Percentiles rank a stretch among this genome's conserved stretches.
Conservation (phyloP, 441 rosid genomes). For the Euphorbia schlechtendalii region DNA sequence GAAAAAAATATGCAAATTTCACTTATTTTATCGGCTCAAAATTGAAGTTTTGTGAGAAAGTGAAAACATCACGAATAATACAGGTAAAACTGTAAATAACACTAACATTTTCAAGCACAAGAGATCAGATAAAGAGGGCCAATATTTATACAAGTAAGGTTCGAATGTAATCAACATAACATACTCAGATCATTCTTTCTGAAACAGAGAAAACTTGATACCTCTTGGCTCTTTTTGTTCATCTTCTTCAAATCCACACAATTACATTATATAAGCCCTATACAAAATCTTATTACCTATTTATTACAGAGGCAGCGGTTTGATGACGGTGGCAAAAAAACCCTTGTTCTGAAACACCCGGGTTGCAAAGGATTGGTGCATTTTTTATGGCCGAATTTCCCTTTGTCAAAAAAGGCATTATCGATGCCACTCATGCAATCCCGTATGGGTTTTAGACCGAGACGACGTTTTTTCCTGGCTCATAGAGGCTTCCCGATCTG, state of each 20-base stretch:
- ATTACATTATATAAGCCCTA: slow-evolving; percentile 4
- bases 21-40: no score
- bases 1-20: no score
- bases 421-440: neutral
- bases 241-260: neutral
- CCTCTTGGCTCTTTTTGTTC: neutral
- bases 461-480: slow-evolving; percentile 9
- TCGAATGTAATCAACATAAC: neutral
- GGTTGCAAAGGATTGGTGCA: slow-evolving; percentile 10
- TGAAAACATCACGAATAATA: no score
- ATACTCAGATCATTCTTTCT: neutral
- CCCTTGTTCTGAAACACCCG: slow-evolving; percentile 2
- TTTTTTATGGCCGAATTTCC: neutral
- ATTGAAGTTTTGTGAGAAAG: no score
- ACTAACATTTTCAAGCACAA: neutral
- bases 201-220: neutral
- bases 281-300: slow-evolving; percentile 9
- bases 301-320: slow-evolving; percentile 8
- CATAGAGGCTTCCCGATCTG: slow-evolving; percentile 11
- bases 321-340: neutral
- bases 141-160: no score
- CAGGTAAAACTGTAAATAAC: no score
- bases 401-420: slow-evolving; percentile 1
- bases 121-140: neutral
- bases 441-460: neutral